Percentiles rank a stretch among this genome's conserved stretches.
phyloP scores from a whole-genome alignment of 805 yeast species.

The Ogataea parapolymorpha region DNA sequence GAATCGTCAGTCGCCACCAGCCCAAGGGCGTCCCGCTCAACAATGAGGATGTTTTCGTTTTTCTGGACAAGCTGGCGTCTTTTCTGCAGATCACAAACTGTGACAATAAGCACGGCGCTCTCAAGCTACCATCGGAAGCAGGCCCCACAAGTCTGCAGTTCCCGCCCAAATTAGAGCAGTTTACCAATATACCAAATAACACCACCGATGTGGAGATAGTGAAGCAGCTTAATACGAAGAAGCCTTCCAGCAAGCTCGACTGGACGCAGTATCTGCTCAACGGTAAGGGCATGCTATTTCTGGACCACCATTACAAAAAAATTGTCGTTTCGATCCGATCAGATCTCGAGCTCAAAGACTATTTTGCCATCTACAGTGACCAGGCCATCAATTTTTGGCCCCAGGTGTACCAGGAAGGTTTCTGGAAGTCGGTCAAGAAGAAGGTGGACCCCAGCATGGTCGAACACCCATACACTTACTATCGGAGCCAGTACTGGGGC shows the following conservation, averaged over 20 bases:
- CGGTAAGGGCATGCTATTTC: constrained; percentile 18
- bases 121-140: constrained; percentile 9
- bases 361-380: constrained; percentile 20
- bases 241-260: constrained; percentile 13
- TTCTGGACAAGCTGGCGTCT: constrained; percentile 18
- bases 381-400: constrained; percentile 20
- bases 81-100: constrained; percentile 21
- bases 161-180: constrained; percentile 12
- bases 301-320: constrained; percentile 18
- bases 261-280: constrained; percentile 18
- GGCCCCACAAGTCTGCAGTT: constrained; percentile 5
- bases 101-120: constrained; percentile 17
- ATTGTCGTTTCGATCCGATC: constrained; percentile 19
- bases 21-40: constrained; percentile 15
- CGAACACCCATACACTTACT: constrained; percentile 8
- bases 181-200: constrained; percentile 14
- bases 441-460: background rate
- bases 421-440: constrained; percentile 16
- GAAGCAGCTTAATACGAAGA: constrained; percentile 12
- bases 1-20: constrained; percentile 17
- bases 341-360: constrained; percentile 19
- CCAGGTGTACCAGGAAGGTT: constrained; percentile 13
- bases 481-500: constrained; percentile 16
- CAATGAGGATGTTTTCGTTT: constrained; percentile 8
- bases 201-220: constrained; percentile 12